phyloP scores from a whole-genome alignment of 345 rosid genomes.

The Brassica juncea region DNA sequence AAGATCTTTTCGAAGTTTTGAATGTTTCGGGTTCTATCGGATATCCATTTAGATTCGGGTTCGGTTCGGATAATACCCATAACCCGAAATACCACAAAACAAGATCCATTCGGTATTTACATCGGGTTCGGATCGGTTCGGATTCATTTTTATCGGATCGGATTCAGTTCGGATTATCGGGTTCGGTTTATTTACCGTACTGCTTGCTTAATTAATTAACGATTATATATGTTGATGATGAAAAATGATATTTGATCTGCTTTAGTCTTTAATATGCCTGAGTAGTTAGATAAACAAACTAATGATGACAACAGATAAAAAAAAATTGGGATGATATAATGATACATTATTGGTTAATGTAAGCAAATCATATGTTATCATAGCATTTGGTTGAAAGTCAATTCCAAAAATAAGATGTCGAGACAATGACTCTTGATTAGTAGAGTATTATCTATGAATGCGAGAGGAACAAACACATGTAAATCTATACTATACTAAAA shows the following conservation, averaged over 20 bases:
- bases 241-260: neutral
- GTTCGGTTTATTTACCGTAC: too few relatives aligned
- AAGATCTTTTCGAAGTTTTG: too few relatives aligned
- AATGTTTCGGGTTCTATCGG: too few relatives aligned
- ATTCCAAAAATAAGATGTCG: constrained; percentile 26
- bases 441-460: constrained; percentile 20
- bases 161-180: too few relatives aligned
- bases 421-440: constrained; percentile 18
- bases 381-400: constrained; percentile 25
- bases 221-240: neutral
- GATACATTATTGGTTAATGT: constrained; percentile 5
- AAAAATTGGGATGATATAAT: neutral
- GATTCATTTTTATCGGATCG: too few relatives aligned
- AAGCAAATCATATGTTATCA: neutral
- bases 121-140: too few relatives aligned
- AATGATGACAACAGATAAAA: neutral
- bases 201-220: neutral
- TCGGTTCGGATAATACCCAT: too few relatives aligned
- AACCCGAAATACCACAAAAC: too few relatives aligned
- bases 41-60: too few relatives aligned
- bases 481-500: neutral
- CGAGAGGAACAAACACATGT: constrained; percentile 8
- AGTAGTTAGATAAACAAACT: neutral
- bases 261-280: neutral
- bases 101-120: too few relatives aligned